These are phyloP conservation scores for Mortierella sp. DNA, from an alignment of 371 early-diverging fungal species.

Conservation along the genomic window DNA sequence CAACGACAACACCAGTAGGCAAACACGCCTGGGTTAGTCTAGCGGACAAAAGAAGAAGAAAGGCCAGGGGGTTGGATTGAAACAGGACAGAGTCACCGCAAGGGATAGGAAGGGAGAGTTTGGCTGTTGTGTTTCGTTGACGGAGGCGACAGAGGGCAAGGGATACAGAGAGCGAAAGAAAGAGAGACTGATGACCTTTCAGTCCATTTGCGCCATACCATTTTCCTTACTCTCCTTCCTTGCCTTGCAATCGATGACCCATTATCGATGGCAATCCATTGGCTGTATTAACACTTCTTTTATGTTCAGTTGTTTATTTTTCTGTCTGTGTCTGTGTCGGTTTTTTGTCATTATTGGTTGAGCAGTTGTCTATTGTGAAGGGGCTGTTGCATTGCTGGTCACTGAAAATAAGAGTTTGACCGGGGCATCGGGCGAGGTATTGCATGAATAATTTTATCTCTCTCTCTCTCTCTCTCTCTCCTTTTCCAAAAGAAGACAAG, in stretches of 20 bases:
- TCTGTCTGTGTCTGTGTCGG: not conserved
- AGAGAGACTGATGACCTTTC: not conserved
- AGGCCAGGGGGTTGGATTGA: not conserved
- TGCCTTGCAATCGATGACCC: not conserved
- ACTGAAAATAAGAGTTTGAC: not conserved
- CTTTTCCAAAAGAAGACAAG: not conserved
- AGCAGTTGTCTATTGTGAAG: not conserved
- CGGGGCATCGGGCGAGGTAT: not conserved
- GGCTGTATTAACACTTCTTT: not conserved
- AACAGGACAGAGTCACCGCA: not conserved
- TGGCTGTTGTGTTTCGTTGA: no score
- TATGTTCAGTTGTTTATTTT: not conserved
- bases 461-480: not conserved
- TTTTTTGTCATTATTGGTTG: not conserved
- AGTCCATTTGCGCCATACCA: not conserved
- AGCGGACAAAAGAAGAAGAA: not conserved
- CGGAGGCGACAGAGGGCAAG: no score
- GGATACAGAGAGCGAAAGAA: not conserved
- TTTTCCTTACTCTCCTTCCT: not conserved
- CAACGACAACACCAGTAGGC: no score
- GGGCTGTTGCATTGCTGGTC: not conserved
- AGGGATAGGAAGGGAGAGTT: not conserved
- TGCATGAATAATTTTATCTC: not conserved
- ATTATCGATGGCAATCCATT: not conserved
- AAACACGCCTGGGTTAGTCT: no score